Evolutionary conservation across 441 rosid species (phyloP), one percentile per base, ranked within the genome.

Genomic region (Capsella rubella): DNA sequence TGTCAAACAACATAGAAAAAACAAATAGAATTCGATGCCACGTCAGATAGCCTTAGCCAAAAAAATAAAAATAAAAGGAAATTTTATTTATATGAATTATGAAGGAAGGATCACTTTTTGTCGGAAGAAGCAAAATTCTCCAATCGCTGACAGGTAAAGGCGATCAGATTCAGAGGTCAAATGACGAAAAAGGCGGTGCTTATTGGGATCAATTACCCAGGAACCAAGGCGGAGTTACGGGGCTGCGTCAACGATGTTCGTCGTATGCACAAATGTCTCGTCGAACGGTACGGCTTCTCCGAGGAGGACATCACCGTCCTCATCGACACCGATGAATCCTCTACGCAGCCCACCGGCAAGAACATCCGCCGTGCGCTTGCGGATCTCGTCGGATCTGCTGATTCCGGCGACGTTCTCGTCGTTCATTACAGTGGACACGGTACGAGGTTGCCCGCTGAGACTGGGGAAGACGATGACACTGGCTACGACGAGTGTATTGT

Each of bases 341-440:
- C 32, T 67, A 67, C 78, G 12, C 80, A 87, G 69, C 99, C 97
- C 0, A 95, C 95, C 0, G 97, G 99, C 3, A 89, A 79, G 64
- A 95, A 95, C 79, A 84, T 95, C 59, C 87, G 96, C 8, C 60
- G 53, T 53, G 91, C 91, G 8, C 80, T 95, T 13, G 11, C n/a
- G 42, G 67, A 82, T 70, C 92, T 95, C 8, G 73, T 88, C 28
- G 51, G 72, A 34, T 92, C 97, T 1, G 97, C 93, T 0, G 67
- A 80, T 61, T 74, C 87, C 0, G 90, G 89, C 2, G 97, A 95
- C 32, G 47, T 82, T 31, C 85, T 92, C 21, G 91, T 92, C 71
- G 94, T 92, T 12, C 97, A 95, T 71, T 95, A 89, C 84, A 95
- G 97, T 72, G 99, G 99, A 15, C 97, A 92, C 51, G 97, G 97